A percentile compares a stretch with the other conserved stretches of the same genome.
Evolutionary conservation across 768 basidiomycete genomes (phyloP).

Genomic region (Cubamyces lactineus): DNA sequence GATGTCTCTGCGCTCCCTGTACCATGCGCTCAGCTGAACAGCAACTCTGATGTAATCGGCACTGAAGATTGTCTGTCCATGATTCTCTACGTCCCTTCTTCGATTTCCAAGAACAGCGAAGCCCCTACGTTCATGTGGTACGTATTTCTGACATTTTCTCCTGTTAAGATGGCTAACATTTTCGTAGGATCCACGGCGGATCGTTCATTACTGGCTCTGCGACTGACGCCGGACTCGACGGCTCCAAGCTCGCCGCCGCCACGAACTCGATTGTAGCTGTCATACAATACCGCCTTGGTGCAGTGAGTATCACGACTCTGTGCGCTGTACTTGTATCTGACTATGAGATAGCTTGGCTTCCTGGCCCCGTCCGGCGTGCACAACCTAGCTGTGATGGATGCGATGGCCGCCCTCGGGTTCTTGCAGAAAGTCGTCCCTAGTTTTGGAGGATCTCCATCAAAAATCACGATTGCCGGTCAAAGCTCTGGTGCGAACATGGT

Average conservation of each 20-base stretch:
- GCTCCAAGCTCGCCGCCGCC: slow-evolving; percentile 68
- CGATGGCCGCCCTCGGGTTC: slow-evolving; percentile 68
- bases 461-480: slow-evolving; percentile 81
- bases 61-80: slow-evolving; percentile 85
- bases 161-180: neutral
- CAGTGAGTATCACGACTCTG: slow-evolving; percentile 46
- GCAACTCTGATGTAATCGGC: slow-evolving; percentile 44
- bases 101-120: slow-evolving; percentile 36
- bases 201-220: slow-evolving; percentile 76
- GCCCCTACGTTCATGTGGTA: slow-evolving; percentile 66
- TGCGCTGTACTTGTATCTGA: slow-evolving; percentile 15
- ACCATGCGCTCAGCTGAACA: slow-evolving; percentile 68
- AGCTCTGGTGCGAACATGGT: slow-evolving; percentile 81
- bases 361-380: slow-evolving; percentile 70
- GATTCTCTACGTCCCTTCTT: slow-evolving; percentile 67
- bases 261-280: slow-evolving; percentile 80
- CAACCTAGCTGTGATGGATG: slow-evolving; percentile 73
- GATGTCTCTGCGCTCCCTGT: slow-evolving; percentile 62
- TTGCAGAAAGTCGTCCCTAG: slow-evolving; percentile 57
- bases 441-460: slow-evolving; percentile 67
- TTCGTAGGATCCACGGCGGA: slow-evolving; percentile 82
- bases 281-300: slow-evolving; percentile 83
- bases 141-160: slow-evolving; percentile 25
- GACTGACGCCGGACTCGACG: slow-evolving; percentile 73
- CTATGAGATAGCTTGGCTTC: slow-evolving; percentile 63